Percentiles rank a stretch among this genome's conserved stretches.
Conservation (phyloP, 1,284 basidiomycete genomes). For the Apiotrichum montevideense region DNA sequence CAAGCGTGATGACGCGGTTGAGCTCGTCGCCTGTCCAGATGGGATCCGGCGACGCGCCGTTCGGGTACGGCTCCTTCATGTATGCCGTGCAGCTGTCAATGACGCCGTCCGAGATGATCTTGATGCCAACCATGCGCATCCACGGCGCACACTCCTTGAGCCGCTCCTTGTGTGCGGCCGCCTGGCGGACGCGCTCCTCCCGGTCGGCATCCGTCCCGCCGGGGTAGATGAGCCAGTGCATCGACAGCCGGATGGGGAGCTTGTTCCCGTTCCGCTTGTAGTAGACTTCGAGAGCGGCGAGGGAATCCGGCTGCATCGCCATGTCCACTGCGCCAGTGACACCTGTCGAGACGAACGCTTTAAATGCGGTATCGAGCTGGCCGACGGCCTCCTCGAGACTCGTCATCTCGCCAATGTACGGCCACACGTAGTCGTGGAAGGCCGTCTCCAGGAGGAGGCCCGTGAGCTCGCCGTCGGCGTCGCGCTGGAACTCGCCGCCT, state of each 20-base stretch:
- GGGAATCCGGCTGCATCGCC: slow-evolving; percentile 22
- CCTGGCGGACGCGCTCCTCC: slow-evolving; percentile 14
- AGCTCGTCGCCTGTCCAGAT: slow-evolving; percentile 30
- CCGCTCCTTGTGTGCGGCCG: slow-evolving; percentile 21
- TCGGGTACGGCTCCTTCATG: slow-evolving; percentile 27
- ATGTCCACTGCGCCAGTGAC: slow-evolving; percentile 30
- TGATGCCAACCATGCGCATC: slow-evolving; percentile 29
- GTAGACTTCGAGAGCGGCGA: slow-evolving; percentile 24
- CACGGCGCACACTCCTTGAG: slow-evolving; percentile 13
- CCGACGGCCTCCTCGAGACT: slow-evolving; percentile 15
- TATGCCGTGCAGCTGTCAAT: slow-evolving; percentile 34
- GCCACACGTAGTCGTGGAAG: slow-evolving; percentile 24
- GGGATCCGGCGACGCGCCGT: slow-evolving; percentile 22
- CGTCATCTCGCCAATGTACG: slow-evolving; percentile 16
- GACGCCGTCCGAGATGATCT: slow-evolving; percentile 36
- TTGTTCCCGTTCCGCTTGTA: slow-evolving; percentile 5
- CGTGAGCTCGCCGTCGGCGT: slow-evolving; percentile 24
- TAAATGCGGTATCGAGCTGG: slow-evolving; percentile 18
- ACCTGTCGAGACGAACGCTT: slow-evolving; percentile 24
- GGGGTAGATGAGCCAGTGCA: slow-evolving; percentile 26
- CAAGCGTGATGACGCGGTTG: slow-evolving; percentile 20
- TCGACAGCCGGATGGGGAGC: slow-evolving; percentile 27
- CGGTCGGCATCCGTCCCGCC: slow-evolving; percentile 17
- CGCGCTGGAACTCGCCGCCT: slow-evolving; percentile 28
- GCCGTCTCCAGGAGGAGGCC: slow-evolving; percentile 28